These are phyloP conservation scores for Leccinum rimulosum DNA, from an alignment of 768 basidiomycete species.

Conservation along the genomic window DNA sequence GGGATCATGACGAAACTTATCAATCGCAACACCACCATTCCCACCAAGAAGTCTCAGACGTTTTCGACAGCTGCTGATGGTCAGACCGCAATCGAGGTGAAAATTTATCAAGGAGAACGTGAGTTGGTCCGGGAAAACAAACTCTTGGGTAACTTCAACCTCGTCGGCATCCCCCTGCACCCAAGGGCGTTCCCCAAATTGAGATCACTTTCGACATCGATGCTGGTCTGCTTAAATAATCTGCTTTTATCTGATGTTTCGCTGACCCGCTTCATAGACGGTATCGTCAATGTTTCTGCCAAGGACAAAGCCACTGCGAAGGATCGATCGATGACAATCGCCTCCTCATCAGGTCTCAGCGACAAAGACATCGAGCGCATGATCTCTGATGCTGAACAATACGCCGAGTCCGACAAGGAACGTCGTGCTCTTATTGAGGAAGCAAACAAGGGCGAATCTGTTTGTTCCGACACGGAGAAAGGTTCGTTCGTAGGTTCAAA, in stretches of 20 bases:
- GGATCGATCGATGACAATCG: constrained; percentile 96
- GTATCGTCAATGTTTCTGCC: constrained; percentile 96
- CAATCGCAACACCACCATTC: constrained; percentile 97
- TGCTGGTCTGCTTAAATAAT: constrained; percentile 53
- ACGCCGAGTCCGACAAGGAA: constrained; percentile 88
- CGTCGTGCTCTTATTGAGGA: constrained; percentile 90
- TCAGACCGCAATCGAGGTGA: constrained; percentile 99
- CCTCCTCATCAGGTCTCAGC: constrained; percentile 92
- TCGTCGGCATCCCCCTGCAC: constrained; percentile 93
- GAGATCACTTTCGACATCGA: constrained; percentile 96
- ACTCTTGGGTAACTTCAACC: constrained; percentile 98
- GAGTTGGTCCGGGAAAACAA: constrained; percentile 99
- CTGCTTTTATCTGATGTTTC: neutral
- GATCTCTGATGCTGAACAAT: constrained; percentile 92
- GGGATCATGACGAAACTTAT: constrained; percentile 99
- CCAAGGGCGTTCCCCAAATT: constrained; percentile 74
- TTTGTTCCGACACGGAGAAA: constrained; percentile 94
- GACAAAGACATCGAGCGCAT: constrained; percentile 98
- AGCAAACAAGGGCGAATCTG: constrained; percentile 93
- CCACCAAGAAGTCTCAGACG: constrained; percentile 98
- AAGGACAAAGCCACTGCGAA: constrained; percentile 91
- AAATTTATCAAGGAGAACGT: constrained; percentile 99
- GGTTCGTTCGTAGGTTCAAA: constrained; percentile 41
- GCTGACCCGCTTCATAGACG: constrained; percentile 45
- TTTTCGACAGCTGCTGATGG: constrained; percentile 99